phyloP scores from a whole-genome alignment of 2,329 filamentous ascomycete species.

The Pleochaeta shiraiana region DNA sequence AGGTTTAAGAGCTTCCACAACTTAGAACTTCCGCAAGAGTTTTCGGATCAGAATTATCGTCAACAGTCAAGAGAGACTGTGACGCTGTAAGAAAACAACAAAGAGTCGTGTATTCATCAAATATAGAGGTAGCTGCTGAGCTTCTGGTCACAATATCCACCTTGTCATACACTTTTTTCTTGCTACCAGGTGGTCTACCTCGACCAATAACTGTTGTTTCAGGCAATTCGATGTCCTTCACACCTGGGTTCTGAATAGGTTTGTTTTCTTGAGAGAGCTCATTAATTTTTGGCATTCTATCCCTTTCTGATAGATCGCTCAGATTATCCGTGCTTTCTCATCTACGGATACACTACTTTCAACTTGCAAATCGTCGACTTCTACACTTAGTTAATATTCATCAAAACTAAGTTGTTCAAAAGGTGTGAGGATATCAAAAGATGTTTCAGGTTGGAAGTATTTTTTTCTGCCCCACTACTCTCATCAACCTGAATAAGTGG shows the following conservation, averaged over 20 bases:
- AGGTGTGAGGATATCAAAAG: not conserved
- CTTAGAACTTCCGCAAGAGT: too few relatives aligned
- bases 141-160: too few relatives aligned
- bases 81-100: not conserved
- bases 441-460: not conserved
- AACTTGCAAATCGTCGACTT: not conserved
- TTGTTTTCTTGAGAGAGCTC: not conserved
- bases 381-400: not conserved
- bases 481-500: not conserved
- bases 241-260: not conserved
- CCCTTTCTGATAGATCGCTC: not conserved
- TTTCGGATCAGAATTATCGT: too few relatives aligned
- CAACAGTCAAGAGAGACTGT: too few relatives aligned
- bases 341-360: not conserved
- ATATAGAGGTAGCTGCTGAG: too few relatives aligned
- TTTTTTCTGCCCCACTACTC: not conserved
- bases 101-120: not conserved
- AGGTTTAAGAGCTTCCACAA: too few relatives aligned
- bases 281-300: not conserved
- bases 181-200: not conserved
- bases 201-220: not conserved
- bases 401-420: too few relatives aligned
- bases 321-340: not conserved
- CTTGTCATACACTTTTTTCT: too few relatives aligned
- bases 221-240: not conserved